Evolutionary conservation across 805 yeast genomes (phyloP).

Genomic region (Kuraishia molischiana): DNA sequence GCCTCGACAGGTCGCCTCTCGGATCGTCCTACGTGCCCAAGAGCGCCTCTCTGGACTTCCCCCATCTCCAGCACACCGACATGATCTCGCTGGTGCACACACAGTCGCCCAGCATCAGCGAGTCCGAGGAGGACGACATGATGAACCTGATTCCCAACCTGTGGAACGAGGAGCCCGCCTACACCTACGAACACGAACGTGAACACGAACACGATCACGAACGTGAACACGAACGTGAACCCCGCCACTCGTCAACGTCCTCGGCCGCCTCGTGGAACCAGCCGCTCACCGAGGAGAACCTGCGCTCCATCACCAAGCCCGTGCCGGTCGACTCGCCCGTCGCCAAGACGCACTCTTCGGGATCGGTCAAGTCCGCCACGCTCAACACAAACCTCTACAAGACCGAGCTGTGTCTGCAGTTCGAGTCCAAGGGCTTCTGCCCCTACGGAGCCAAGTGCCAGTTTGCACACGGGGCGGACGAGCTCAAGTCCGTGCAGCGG

Average conservation of each 20-base stretch:
- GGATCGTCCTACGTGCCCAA: neutral
- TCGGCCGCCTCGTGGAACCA: slow-evolving; percentile 1
- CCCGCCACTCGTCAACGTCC: neutral
- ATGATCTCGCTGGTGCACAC: neutral
- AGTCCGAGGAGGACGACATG: slow-evolving; percentile 7
- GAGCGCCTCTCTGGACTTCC: neutral
- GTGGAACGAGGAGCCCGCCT: slow-evolving; percentile 11
- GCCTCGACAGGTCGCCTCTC: neutral
- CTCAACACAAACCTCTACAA: slow-evolving; percentile 59
- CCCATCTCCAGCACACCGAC: neutral
- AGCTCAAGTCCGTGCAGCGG: slow-evolving; percentile 61
- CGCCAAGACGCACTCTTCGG: slow-evolving; percentile 2
- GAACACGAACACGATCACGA: no score
- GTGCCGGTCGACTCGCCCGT: slow-evolving; percentile 1
- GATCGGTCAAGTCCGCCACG: slow-evolving; percentile 4
- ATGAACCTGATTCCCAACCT: slow-evolving; percentile 16
- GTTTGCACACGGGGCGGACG: slow-evolving; percentile 84
- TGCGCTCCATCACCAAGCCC: slow-evolving; percentile 9
- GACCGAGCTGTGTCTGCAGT: slow-evolving; percentile 83
- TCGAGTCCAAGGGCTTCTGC: slow-evolving; percentile 58
- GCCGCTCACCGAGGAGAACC: slow-evolving; percentile 28
- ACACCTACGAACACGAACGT: no score
- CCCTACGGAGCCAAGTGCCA: slow-evolving; percentile 91
- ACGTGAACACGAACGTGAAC: no score
- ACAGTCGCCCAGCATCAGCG: neutral